phyloP scores from a whole-genome alignment of 768 basidiomycete genomes.

The Lactifluus rugatus region DNA sequence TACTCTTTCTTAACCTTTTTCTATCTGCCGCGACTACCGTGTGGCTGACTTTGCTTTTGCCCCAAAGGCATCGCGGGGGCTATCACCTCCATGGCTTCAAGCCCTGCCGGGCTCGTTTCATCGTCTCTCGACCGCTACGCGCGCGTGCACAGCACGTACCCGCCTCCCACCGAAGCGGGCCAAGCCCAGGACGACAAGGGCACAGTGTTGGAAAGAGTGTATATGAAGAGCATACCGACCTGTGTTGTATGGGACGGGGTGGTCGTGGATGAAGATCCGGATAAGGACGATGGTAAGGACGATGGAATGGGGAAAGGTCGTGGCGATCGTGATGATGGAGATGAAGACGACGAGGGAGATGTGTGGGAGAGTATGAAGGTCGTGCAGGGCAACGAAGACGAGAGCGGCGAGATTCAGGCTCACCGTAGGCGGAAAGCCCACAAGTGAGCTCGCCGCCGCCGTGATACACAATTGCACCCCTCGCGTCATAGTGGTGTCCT shows the following conservation, averaged over 20 bases:
- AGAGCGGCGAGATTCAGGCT: conserved; percentile 20
- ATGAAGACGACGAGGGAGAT: conserved; percentile 28
- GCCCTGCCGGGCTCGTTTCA: conserved; percentile 47
- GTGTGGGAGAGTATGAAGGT: conserved; percentile 62
- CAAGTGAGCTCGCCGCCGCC: neutral
- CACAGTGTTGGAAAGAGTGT: conserved; percentile 51
- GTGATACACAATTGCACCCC: neutral
- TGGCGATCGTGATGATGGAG: conserved; percentile 30
- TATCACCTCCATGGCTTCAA: conserved; percentile 51
- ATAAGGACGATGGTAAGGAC: neutral
- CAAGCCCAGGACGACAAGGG: conserved; percentile 49
- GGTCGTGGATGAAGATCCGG: conserved; percentile 6
- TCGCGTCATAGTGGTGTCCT: neutral
- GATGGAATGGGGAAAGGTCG: conserved; percentile 20
- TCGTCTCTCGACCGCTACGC: conserved; percentile 59
- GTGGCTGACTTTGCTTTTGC: neutral
- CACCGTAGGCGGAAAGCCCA: conserved; percentile 21
- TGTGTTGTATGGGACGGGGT: conserved; percentile 52
- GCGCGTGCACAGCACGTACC: conserved; percentile 54
- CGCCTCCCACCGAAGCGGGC: conserved; percentile 40
- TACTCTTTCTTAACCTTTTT: conserved; percentile 16
- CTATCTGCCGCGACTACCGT: neutral
- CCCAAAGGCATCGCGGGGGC: conserved; percentile 60
- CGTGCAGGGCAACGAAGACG: conserved; percentile 31
- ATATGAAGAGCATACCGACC: conserved; percentile 52